Base-by-base conservation (phyloP, 106 monocot genomes). In the Ottelia alismoides region DNA sequence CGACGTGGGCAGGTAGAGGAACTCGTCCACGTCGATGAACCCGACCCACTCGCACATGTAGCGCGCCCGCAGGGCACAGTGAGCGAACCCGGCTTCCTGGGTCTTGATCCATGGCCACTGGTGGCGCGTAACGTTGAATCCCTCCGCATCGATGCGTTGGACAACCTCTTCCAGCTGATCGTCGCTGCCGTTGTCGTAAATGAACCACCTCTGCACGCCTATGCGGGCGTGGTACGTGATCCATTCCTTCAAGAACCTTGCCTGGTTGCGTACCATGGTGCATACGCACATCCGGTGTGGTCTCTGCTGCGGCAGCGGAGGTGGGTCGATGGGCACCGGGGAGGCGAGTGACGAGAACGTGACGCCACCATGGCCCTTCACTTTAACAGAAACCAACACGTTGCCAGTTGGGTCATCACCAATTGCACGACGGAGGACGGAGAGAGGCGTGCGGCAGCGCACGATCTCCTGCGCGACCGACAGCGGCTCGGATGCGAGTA, bases 261-360 rank as follows among this genome's bases (percentile, higher is more conserved):
- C 98, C 64, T 98, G 98, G 77, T 98, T 98, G 46, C 82, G 78
- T 20, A 98, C 63, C 98, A 98, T 98, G 6, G 90, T 90, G 77
- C 98, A 98, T 2, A 80, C 77, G 27, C 98, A 98, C 90, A 98
- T 85, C 3, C 49, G 56, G 26, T 98, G 70, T 44, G 28, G 27
- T 55, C 69, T 73, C 24, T 9, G 44, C 47, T 31, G 27, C 22
- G 16, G 6, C n/a, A n/a, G n/a, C n/a, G 3, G 19, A 20, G 49
- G 50, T 16, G 43, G 16, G 28, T 3, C 25, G 20, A 87, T 27
- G 16, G 28, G 47, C 24, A 76, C 70, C 0, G 85, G 76, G 26
- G 47, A 60, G 11, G 90, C 89, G 2, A 90, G 57, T 0, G 98
- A 79, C 2, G 98, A 90, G 20, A 90, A 57, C 12, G 77, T 70